phyloP scores from a whole-genome alignment of 2,329 filamentous ascomycete species.

The Aspergillus brasiliensis region DNA sequence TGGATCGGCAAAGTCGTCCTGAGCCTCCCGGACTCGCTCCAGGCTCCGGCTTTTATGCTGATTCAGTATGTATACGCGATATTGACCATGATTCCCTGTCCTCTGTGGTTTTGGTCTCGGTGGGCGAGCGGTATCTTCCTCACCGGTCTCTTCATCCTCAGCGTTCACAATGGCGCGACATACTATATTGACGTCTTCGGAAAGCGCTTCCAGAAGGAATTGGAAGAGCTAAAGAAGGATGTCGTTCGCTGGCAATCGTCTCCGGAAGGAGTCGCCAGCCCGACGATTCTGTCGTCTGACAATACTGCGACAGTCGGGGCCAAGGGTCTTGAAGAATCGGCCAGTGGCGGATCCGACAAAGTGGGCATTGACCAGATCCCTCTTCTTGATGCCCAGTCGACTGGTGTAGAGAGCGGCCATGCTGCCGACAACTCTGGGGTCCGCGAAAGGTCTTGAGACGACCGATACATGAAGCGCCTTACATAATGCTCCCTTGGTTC shows the following conservation, averaged over 20 bases:
- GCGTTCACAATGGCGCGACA: constrained; percentile 93
- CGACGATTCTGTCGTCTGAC: constrained; percentile 28
- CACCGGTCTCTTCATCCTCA: constrained; percentile 84
- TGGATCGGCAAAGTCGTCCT: constrained; percentile 88
- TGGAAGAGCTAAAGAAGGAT: constrained; percentile 85
- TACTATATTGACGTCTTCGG: constrained; percentile 99
- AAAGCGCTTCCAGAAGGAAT: constrained; percentile 92
- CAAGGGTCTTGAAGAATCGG: constrained; percentile 23
- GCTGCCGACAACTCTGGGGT: constrained; percentile 13
- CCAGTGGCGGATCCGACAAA: constrained; percentile 26
- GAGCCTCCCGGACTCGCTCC: constrained; percentile 70
- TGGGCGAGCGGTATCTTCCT: constrained; percentile 79
- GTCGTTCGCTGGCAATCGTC: constrained; percentile 79
- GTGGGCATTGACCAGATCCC: constrained; percentile 39
- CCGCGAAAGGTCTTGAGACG: constrained; percentile 29
- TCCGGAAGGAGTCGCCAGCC: constrained; percentile 36
- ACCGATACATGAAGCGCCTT: not conserved
- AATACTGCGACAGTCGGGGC: constrained; percentile 22
- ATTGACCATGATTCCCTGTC: constrained; percentile 90
- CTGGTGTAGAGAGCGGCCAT: constrained; percentile 23
- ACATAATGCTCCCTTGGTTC: not conserved
- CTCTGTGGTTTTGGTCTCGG: constrained; percentile 89
- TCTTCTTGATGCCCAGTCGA: constrained; percentile 38
- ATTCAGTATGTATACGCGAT: constrained; percentile 93
- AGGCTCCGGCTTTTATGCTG: constrained; percentile 91